phyloP scores from a whole-genome alignment of 163 green algal genomes.

The Prototheca cutis region DNA sequence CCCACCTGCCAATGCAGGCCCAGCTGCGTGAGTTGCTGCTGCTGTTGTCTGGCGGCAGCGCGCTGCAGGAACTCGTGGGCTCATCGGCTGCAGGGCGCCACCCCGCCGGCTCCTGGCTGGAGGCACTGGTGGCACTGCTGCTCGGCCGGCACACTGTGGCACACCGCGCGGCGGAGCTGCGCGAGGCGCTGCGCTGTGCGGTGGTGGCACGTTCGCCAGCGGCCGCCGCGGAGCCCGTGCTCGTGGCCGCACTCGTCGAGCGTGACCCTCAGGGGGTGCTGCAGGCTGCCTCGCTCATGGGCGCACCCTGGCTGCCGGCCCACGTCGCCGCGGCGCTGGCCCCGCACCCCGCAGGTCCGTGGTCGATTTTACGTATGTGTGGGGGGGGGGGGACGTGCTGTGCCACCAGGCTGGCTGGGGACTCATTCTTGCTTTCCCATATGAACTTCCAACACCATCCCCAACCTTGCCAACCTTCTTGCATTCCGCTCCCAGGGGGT shows the following conservation, averaged over 20 bases:
- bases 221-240: constrained; percentile 2
- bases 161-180: constrained; percentile 17
- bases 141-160: constrained; percentile 17
- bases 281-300: not conserved
- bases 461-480: not conserved
- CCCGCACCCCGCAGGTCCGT: constrained; percentile 1
- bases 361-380: not conserved
- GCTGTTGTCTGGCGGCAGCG: too few relatives aligned
- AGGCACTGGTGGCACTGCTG: constrained; percentile 32
- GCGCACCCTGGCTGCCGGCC: constrained; percentile 11
- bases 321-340: constrained; percentile 7
- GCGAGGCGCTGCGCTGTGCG: constrained; percentile 15
- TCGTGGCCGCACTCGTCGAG: constrained; percentile 12
- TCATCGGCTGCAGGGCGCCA: constrained; percentile 11
- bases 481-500: not conserved
- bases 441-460: not conserved
- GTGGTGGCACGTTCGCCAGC: not conserved
- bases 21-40: too few relatives aligned
- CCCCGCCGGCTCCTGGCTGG: constrained; percentile 12
- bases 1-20: too few relatives aligned
- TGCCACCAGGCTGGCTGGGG: not conserved
- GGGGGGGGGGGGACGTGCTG: not conserved
- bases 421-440: not conserved
- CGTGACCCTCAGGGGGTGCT: constrained; percentile 9
- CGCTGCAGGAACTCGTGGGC: constrained; percentile 2